phyloP scores from a whole-genome alignment of 169 alveolate genomes.

The Amoebophrya sp. region DNA sequence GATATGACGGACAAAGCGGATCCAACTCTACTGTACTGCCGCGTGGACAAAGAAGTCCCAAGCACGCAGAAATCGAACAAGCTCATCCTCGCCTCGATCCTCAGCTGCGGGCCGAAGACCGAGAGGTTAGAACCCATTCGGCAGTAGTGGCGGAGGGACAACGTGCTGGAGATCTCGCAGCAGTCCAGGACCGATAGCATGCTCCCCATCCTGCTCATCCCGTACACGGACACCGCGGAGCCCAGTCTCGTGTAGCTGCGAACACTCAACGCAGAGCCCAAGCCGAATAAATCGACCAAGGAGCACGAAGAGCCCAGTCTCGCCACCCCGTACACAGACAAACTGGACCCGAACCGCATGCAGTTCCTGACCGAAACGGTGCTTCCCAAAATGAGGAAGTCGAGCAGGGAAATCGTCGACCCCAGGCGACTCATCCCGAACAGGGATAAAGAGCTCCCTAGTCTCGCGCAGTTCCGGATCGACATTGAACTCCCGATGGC shows the following conservation, averaged over 20 bases:
- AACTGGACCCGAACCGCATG: neutral
- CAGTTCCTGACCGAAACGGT: neutral
- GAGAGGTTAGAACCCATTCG: neutral
- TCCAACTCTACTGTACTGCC: neutral
- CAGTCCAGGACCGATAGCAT: neutral
- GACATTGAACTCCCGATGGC: neutral
- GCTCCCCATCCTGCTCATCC: neutral
- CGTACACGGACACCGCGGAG: neutral
- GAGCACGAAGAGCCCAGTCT: neutral
- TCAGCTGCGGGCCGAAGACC: neutral
- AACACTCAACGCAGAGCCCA: neutral
- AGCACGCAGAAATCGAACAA: neutral
- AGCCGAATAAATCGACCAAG: neutral
- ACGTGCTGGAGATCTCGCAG: neutral
- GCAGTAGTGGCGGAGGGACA: neutral
- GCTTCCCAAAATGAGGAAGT: slow-evolving; percentile 11
- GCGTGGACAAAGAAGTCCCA: neutral
- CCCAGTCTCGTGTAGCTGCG: neutral
- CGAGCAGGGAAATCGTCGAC: neutral
- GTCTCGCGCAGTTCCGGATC: neutral
- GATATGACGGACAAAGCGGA: neutral
- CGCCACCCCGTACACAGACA: neutral
- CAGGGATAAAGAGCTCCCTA: neutral
- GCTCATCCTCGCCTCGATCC: neutral
- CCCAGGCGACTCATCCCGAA: neutral